Evolutionary conservation across 2,329 filamentous ascomycete species (phyloP), one percentile per base, ranked within the genome.

Genomic region (Microsporum ferrugineum): DNA sequence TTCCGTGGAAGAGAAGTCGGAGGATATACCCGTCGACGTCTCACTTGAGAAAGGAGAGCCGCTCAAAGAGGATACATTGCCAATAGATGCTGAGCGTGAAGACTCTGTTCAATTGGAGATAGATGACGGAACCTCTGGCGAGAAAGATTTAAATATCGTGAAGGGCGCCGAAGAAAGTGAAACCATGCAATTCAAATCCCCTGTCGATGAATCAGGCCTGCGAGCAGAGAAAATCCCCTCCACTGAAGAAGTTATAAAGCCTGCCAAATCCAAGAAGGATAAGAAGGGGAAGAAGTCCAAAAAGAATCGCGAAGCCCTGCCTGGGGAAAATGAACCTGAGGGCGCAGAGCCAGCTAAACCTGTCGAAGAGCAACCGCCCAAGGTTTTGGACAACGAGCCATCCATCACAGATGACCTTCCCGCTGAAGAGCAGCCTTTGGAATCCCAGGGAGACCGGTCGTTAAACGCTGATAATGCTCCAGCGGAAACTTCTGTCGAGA

Each of bases 251-350:
- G n/a, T 7, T 36, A 8, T 17, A 34, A 55, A 55, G 14, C 51
- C 31, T 55, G 14, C 33, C n/a, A 55, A 55, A 55, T 23, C 29
- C 8, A 39, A 39, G 47, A 57, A 59, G 58, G 56, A 49, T 34
- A 33, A 63, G 39, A 45, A 61, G 59, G 49, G 59, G 33, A 61
- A 49, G 56, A 60, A 43, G n/a, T 7, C 23, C 36, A 61, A 53
- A 34, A 57, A 53, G 55, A 43, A 57, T 7, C 47, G 14, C n/a
- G 62, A 33, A 23, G 14, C 23, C 17, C 12, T 27, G n/a, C 17
- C 57, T 43, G 5, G 14, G 27, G 41, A 59, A 33, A 41, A 59
- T 34, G 43, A 59, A 47, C n/a, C 27, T 10, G 17, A 45, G 10
- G 23, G 4, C 12, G 2, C 27, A 5, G 31, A 55, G 47, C n/a